Base-by-base conservation (phyloP, 1,139 yeast species). In the Zygosaccharomyces pseudobailii region DNA sequence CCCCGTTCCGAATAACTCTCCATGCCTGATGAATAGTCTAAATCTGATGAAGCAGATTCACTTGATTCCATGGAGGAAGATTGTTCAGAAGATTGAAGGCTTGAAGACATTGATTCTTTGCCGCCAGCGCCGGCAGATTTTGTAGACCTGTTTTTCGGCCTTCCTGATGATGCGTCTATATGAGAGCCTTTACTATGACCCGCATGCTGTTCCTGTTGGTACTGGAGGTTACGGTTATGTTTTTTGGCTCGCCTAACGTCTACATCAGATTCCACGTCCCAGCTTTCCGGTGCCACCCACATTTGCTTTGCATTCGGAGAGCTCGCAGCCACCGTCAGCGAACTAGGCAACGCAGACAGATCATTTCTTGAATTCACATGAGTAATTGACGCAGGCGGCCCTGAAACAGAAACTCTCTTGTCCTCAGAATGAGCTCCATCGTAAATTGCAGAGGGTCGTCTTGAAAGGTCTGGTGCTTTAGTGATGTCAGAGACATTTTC, bases 231-330 rank as follows among this genome's bases (percentile, higher is more conserved):
- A 33, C 42, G 46, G 20, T 28, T 24, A 30, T 39, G 36, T 24
- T 51, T 53, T 28, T 52, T 47, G 7, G 36, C 25, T 25, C 42
- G 53, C 40, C 46, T 46, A 31, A 42, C 49, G 25, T 50, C 52
- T 8, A 46, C 40, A 9, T 60, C 74, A 4, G 69, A 68, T 53
- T 79, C 81, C 6, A 84, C 87, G 54, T 83, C 90, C 92, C 92
- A 84, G 60, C 85, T 79, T 59, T 84, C 90, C 0, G 92, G 92
- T 0, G 92, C 86, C 32, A 72, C 73, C 92, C 92, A 71, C 45
- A 52, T 61, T 36, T 55, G 48, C 40, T 49, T 42, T 31, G 34
- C 35, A 10, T 20, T 41, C 2, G 49, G 41, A 42, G 50, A 40
- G 36, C 25, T 36, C 41, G 44, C 47, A 13, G 32, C 32, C 22